Base-by-base conservation (phyloP, 768 basidiomycete species). In the Fistulinella prunicolor region DNA sequence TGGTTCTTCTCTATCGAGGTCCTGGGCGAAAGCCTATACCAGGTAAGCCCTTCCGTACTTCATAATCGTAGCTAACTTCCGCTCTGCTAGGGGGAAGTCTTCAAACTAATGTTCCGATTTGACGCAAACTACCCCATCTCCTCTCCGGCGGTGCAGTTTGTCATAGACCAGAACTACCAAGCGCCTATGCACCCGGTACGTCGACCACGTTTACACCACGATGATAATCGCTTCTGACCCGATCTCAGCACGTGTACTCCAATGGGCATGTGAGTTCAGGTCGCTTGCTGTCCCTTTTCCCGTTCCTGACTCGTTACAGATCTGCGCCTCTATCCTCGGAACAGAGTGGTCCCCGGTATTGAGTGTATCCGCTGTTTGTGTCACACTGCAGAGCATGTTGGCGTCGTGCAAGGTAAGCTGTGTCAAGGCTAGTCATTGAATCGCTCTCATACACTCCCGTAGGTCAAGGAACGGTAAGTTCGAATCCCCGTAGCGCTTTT, bases 301-400 rank as follows among this genome's bases (percentile, higher is more conserved):
- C 44, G 37, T 44, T 47, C 50, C 48, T 61, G 47, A 58, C 47
- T 40, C 23, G 40, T 30, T 39, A 19, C 32, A 93, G 86, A 93
- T 94, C 56, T 94, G 91, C 61, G 89, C 88, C 9, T 91, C 88
- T 13, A 92, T 94, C 47, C 80, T 94, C 8, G 92, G 89, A 22
- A 86, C 79, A 57, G 91, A 92, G 55, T 93, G 90, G 90, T 89
- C 87, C 9, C 91, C 89, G 0, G 89, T 91, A n/a, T 69, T 92
- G 53, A 89, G 85, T 51, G 89, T 89, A 19, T 74, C 84, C 22
- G 79, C 88, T 3, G 81, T 93, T 36, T 92, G 89, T 59, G 79
- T 92, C 16, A 93, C 91, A 4, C 68, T 94, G 39, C 92, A 94
- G 70, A 89, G 87, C 59, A 94, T 94, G 92, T 76, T 94, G 48